Conservation (phyloP, 2,329 filamentous ascomycete genomes). For the Fulvia fulva region DNA sequence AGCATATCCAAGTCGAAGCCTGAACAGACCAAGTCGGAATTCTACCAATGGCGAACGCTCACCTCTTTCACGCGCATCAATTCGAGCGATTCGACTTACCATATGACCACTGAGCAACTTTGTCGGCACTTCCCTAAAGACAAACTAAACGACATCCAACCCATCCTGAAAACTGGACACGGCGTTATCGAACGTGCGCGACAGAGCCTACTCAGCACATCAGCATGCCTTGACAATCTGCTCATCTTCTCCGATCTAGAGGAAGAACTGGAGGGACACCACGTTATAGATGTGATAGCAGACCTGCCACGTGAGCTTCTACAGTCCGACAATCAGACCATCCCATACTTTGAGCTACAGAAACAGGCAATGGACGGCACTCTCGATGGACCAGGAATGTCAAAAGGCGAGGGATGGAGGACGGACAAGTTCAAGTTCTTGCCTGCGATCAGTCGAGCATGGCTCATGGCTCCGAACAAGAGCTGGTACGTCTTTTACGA, state of each 20-base stretch:
- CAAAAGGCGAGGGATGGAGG: slow-evolving; percentile 40
- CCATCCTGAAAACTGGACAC: slow-evolving; percentile 50
- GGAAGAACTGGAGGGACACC: slow-evolving; percentile 37
- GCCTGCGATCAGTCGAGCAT: slow-evolving; percentile 49
- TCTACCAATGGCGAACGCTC: not conserved
- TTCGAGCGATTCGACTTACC: slow-evolving; percentile 3
- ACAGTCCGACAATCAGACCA: slow-evolving; percentile 13
- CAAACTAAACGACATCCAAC: slow-evolving; percentile 42
- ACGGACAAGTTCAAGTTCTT: slow-evolving; percentile 55
- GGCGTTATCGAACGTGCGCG: slow-evolving; percentile 43
- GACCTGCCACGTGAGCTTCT: slow-evolving; percentile 38
- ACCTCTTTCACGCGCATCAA: slow-evolving; percentile 16
- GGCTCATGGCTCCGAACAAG: slow-evolving; percentile 43
- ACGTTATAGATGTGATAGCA: slow-evolving; percentile 44
- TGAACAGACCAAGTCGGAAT: not conserved
- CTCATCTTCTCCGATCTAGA: slow-evolving; percentile 50
- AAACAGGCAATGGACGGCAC: slow-evolving; percentile 17
- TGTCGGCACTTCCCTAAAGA: slow-evolving; percentile 40
- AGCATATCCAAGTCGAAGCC: not conserved
- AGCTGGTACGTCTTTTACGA: slow-evolving; percentile 54
- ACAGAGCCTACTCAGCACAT: slow-evolving; percentile 51
- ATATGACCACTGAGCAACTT: slow-evolving; percentile 31
- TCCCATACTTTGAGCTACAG: slow-evolving; percentile 14
- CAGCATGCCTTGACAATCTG: slow-evolving; percentile 48
- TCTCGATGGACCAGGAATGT: slow-evolving; percentile 2